These are phyloP conservation scores for Rhizopogon sp. DNA, from an alignment of 768 basidiomycete species.

Conservation along the genomic window DNA sequence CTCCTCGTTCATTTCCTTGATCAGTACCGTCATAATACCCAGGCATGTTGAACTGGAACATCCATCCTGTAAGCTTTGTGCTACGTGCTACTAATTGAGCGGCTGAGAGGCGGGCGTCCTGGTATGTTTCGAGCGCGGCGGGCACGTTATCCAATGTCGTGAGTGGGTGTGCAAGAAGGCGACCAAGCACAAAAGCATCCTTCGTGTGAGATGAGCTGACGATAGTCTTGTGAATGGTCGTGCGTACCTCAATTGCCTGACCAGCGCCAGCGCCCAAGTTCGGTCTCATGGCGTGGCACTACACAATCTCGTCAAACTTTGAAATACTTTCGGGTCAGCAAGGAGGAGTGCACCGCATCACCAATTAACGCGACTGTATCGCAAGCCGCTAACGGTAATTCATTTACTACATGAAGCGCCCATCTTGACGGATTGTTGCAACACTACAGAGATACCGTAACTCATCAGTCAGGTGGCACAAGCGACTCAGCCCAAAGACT, in stretches of 20 bases:
- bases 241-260: too few relatives aligned
- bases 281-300: not conserved
- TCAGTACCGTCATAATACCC: slow-evolving; percentile 7
- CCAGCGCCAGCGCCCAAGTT: too few relatives aligned
- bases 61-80: too few relatives aligned
- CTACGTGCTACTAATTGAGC: too few relatives aligned
- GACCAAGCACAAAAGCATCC: too few relatives aligned
- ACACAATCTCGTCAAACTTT: not conserved
- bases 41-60: slow-evolving; percentile 12
- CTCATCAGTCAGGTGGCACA: slow-evolving; percentile 1
- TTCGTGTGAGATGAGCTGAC: too few relatives aligned
- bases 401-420: slow-evolving; percentile 36
- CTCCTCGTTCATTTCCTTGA: not conserved
- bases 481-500: not conserved
- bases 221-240: too few relatives aligned
- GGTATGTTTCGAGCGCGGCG: too few relatives aligned
- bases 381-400: slow-evolving; percentile 30
- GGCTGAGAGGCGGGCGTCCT: too few relatives aligned
- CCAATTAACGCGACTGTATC: slow-evolving; percentile 39
- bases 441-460: slow-evolving; percentile 17
- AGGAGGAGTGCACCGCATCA: slow-evolving; percentile 33
- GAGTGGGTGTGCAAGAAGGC: too few relatives aligned
- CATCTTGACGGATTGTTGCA: slow-evolving; percentile 32
- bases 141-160: too few relatives aligned
- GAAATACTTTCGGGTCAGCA: not conserved